Conservation (phyloP, 2,329 filamentous ascomycete genomes). For the Phialophora tarda region DNA sequence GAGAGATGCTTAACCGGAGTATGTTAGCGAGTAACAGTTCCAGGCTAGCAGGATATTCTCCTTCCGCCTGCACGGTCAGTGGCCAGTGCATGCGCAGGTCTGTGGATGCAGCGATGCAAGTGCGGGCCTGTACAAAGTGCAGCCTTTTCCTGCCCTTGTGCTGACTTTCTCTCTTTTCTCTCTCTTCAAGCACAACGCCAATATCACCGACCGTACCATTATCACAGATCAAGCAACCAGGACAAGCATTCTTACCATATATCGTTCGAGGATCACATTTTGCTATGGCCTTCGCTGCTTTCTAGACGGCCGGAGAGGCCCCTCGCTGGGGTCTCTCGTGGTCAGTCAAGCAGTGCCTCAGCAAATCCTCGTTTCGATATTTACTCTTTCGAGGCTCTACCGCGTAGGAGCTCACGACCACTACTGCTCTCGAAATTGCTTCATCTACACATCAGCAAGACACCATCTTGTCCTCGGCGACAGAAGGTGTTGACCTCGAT, state of each 20-base stretch:
- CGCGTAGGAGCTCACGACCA: conserved; percentile 43
- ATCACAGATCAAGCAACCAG: conserved; percentile 15
- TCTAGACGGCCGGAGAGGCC: conserved; percentile 82
- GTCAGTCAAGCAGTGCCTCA: conserved; percentile 31
- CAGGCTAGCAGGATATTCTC: conserved; percentile 9
- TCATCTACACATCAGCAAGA: conserved; percentile 48
- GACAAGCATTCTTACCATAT: conserved; percentile 52
- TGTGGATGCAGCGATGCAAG: background rate
- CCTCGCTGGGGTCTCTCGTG: conserved; percentile 30
- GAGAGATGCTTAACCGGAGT: conserved; percentile 9
- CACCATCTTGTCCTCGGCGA: conserved; percentile 36
- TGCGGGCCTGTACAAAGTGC: conserved; percentile 8
- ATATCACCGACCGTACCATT: conserved; percentile 24
- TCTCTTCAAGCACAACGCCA: conserved; percentile 40
- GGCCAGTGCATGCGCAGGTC: conserved; percentile 7
- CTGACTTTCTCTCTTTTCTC: conserved; percentile 36
- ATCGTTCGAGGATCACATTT: conserved; percentile 72
- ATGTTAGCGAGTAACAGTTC: conserved; percentile 9
- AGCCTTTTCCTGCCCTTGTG: conserved; percentile 15
- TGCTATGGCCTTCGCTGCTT: conserved; percentile 78
- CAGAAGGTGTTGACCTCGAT: conserved; percentile 38
- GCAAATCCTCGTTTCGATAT: conserved; percentile 49
- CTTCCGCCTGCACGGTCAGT: conserved; percentile 10
- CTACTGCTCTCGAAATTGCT: conserved; percentile 66
- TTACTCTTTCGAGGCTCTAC: conserved; percentile 54